phyloP scores from a whole-genome alignment of 2,329 filamentous ascomycete genomes.

The Thyridium curvatum region DNA sequence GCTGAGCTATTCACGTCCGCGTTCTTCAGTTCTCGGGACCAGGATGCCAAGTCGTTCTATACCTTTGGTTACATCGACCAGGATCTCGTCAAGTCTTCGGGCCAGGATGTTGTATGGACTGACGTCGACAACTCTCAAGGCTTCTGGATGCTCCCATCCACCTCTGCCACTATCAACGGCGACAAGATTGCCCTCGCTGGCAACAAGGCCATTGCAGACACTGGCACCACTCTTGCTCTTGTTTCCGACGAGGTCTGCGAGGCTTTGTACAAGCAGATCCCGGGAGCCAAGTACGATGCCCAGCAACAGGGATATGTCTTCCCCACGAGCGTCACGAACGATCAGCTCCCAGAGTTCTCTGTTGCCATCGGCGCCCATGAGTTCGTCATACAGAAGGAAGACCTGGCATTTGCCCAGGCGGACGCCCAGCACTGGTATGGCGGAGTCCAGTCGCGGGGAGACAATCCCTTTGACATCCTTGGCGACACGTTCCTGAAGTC shows the following conservation, averaged over 20 bases:
- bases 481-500: constrained; percentile 60
- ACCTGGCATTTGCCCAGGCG: constrained; percentile 51
- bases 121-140: constrained; percentile 52
- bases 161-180: constrained; percentile 51
- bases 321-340: constrained; percentile 42
- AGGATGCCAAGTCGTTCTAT: constrained; percentile 52
- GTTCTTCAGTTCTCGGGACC: constrained; percentile 50
- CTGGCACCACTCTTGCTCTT: constrained; percentile 62
- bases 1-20: constrained; percentile 58
- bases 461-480: constrained; percentile 54
- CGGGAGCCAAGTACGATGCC: constrained; percentile 50
- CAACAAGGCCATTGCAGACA: constrained; percentile 66
- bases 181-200: constrained; percentile 38
- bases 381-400: constrained; percentile 56
- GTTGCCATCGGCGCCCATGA: constrained; percentile 57
- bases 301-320: constrained; percentile 58
- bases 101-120: constrained; percentile 51
- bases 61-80: constrained; percentile 69
- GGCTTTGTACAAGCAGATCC: constrained; percentile 58
- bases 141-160: constrained; percentile 62
- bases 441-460: constrained; percentile 57
- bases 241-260: constrained; percentile 55
- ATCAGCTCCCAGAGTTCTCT: constrained; percentile 52
- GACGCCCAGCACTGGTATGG: constrained; percentile 54
- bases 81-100: constrained; percentile 47